Evolutionary conservation across 1,139 yeast genomes (phyloP), one percentile per base, ranked within the genome.

Genomic region (Kurtzmaniella quercitrusa): DNA sequence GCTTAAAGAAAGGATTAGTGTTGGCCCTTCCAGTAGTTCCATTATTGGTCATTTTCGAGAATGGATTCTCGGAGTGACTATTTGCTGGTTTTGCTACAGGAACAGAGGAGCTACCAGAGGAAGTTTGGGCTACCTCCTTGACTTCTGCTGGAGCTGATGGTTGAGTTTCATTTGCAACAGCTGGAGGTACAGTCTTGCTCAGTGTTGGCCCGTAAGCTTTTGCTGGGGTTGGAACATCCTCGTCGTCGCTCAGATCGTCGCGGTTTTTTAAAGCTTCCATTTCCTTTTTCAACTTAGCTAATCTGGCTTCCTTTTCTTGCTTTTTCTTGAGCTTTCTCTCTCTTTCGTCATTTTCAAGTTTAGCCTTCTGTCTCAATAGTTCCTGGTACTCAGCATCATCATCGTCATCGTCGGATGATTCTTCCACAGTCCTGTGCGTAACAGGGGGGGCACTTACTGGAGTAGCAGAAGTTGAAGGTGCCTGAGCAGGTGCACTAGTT

Each of bases 271-370:
- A 50, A n/a, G 66, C 81, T 48, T 79, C 83, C 83, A 82, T 79
- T 62, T 87, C 85, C 48, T 73, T 78, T 55, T 70, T 75, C 47
- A 83, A 65, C 46, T 73, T 75, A 1, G 85, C 87, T 49, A 82
- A 63, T 41, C 82, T 70, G 34, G 75, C 83, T 48, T 81, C 87
- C 53, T 77, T 79, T 25, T 74, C 80, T 41, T 68, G 69, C 50
- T 71, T 72, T 53, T 67, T 77, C 59, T 65, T 73, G 47, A 66
- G 64, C 47, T 72, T 76, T 49, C 77, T 68, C 50, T 76, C 79
- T 37, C 57, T 57, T 45, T 75, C 79, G 41, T 69, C 67, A 4
- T 68, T 68, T 53, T 78, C 81, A 65, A 75, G 58, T 47, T 70
- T 77, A 37, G 69, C 64, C 56, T 75, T 76, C 46, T 74, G 77